These are phyloP conservation scores for Senecio squalidus DNA, from an alignment of 140 eudicot species.

Conservation along the genomic window DNA sequence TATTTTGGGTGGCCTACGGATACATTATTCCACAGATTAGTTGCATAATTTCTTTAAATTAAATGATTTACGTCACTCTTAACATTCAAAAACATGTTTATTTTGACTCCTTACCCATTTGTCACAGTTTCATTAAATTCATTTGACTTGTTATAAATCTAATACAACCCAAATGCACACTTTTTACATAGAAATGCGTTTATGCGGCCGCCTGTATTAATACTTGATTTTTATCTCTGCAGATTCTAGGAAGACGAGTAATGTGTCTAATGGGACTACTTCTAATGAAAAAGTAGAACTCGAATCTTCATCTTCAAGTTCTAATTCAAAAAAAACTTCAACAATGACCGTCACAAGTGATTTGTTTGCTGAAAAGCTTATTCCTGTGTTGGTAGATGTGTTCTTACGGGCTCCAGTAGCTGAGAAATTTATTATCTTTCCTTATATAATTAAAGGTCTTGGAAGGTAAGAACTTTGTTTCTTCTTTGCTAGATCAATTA, in stretches of 20 bases:
- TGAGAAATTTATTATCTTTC: slow-evolving; percentile 54
- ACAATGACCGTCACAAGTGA: slow-evolving; percentile 34
- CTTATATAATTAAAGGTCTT: slow-evolving; percentile 64
- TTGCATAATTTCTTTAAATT: too few species aligned
- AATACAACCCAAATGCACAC: too few species aligned
- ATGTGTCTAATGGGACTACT: slow-evolving; percentile 35
- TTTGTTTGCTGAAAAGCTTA: slow-evolving; percentile 82
- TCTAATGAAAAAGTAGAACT: slow-evolving; percentile 22
- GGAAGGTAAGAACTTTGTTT: slow-evolving; percentile 58
- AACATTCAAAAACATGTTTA: too few species aligned
- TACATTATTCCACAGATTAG: too few species aligned
- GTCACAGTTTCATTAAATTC: too few species aligned
- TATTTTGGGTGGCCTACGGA: too few species aligned
- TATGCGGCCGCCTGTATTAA: too few species aligned
- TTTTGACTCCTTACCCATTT: too few species aligned
- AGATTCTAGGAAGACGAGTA: slow-evolving; percentile 32
- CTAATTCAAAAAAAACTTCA: slow-evolving; percentile 22
- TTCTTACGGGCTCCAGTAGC: slow-evolving; percentile 69
- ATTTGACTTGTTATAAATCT: too few species aligned
- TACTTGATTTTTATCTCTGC: slow-evolving; percentile 14
- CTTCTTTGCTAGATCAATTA: neutral
- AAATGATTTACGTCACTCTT: too few species aligned
- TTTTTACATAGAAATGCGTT: too few species aligned
- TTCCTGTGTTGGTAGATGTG: slow-evolving; percentile 69
- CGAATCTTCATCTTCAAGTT: slow-evolving; percentile 33